Evolutionary conservation across 2,329 filamentous ascomycete genomes (phyloP).

Genomic region (Truncatella angustata): DNA sequence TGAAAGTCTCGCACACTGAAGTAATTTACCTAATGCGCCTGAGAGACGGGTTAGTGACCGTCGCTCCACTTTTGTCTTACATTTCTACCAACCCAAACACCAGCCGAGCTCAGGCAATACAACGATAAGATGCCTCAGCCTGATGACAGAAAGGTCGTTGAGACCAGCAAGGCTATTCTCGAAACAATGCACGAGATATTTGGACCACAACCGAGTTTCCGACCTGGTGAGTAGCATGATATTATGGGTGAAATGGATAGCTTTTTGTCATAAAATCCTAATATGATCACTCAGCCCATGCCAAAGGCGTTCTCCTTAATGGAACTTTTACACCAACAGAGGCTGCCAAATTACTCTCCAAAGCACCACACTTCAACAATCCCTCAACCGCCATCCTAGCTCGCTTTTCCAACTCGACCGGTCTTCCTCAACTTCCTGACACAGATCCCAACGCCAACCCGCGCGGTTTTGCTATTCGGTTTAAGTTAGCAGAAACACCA

Average conservation of each 20-base stretch:
- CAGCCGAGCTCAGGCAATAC: background rate
- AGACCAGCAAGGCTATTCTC: conserved; percentile 6
- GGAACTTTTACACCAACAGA: conserved; percentile 51
- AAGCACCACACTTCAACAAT: conserved; percentile 45
- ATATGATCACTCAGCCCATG: too few species aligned
- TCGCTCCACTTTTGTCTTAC: background rate
- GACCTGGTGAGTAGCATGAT: background rate
- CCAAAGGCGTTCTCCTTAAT: conserved; percentile 48
- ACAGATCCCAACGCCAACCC: conserved; percentile 45
- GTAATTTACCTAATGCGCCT: too few species aligned
- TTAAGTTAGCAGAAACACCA: conserved; percentile 36
- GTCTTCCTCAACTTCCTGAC: conserved; percentile 49
- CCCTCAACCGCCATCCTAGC: conserved; percentile 42
- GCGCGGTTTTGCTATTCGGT: conserved; percentile 47
- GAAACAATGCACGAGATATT: background rate
- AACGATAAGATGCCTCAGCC: conserved; percentile 3
- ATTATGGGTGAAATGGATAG: too few species aligned
- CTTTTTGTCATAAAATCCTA: too few species aligned
- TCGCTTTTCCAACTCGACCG: conserved; percentile 52
- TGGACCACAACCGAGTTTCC: background rate
- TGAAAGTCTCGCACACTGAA: too few species aligned
- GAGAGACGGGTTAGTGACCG: too few species aligned
- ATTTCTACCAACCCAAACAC: background rate
- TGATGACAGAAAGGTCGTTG: background rate
- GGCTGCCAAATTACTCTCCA: conserved; percentile 40